Conservation (phyloP, 2,329 filamentous ascomycete genomes). For the Zasmidium citrigriseum region DNA sequence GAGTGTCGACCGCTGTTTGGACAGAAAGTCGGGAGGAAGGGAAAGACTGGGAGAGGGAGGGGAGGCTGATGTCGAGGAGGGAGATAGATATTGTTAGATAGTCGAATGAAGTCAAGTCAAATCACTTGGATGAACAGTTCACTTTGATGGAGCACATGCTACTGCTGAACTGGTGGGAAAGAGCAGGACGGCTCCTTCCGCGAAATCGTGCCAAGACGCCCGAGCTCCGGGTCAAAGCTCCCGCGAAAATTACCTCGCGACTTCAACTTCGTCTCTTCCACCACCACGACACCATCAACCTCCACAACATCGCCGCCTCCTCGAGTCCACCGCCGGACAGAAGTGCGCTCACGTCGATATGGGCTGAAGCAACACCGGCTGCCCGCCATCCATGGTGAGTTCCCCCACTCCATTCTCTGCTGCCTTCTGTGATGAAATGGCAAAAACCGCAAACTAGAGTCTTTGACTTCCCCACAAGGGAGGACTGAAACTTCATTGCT, state of each 20-base stretch:
- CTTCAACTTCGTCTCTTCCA: not conserved
- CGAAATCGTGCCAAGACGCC: not conserved
- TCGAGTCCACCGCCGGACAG: not conserved
- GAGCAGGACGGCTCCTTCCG: not conserved
- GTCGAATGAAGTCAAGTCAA: not conserved
- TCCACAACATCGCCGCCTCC: not conserved
- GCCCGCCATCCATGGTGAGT: conserved; percentile 19
- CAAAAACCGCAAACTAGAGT: conserved; percentile 33
- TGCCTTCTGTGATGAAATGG: conserved; percentile 23
- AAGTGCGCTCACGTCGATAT: not conserved
- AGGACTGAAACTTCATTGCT: conserved; percentile 31
- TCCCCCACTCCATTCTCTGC: not conserved
- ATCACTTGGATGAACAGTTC: not conserved
- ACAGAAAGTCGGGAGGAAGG: conserved; percentile 16
- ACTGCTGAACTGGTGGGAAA: not conserved
- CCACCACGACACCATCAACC: not conserved
- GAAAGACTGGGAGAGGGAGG: conserved; percentile 17
- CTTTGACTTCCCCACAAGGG: conserved; percentile 25
- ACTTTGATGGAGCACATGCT: not conserved
- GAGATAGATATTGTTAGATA: not conserved
- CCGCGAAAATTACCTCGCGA: not conserved
- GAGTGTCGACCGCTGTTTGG: conserved; percentile 42
- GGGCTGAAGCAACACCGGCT: not conserved
- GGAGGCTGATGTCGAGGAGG: conserved; percentile 10
- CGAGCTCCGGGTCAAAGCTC: not conserved